Conservation (phyloP, 805 yeast genomes). For the Schizosaccharomyces japonicus region DNA sequence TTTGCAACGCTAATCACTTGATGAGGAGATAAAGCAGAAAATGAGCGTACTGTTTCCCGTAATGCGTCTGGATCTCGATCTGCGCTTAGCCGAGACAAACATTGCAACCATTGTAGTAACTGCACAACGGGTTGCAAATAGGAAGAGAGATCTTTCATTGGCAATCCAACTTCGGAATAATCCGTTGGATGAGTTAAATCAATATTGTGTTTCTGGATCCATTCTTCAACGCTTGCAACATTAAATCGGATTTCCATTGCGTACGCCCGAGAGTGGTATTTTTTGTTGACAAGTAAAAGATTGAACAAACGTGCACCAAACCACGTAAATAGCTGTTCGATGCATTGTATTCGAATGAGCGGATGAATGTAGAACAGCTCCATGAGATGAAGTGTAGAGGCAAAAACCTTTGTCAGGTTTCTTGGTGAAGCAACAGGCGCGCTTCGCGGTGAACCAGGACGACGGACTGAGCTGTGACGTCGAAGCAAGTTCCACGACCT, state of each 20-base stretch:
- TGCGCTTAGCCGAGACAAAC: slow-evolving; percentile 45
- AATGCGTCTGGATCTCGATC: slow-evolving; percentile 18
- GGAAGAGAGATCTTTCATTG: not conserved
- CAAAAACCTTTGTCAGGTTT: slow-evolving; percentile 59
- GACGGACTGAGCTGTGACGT: slow-evolving; percentile 12
- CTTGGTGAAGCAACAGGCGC: slow-evolving; percentile 78
- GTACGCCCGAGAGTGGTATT: slow-evolving; percentile 50
- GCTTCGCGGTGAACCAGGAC: slow-evolving; percentile 63
- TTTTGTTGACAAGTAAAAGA: slow-evolving; percentile 38
- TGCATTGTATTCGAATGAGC: slow-evolving; percentile 49
- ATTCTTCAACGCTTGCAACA: slow-evolving; percentile 68
- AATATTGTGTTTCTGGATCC: slow-evolving; percentile 50
- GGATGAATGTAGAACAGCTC: slow-evolving; percentile 64
- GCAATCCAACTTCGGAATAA: not conserved
- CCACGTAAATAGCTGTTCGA: slow-evolving; percentile 59
- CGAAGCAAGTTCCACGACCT: slow-evolving; percentile 43
- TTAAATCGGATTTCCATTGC: slow-evolving; percentile 82
- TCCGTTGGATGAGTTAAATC: not conserved
- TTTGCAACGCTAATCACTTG: slow-evolving; percentile 52
- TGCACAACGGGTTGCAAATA: slow-evolving; percentile 56
- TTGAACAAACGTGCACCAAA: slow-evolving; percentile 52
- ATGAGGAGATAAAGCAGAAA: slow-evolving; percentile 37
- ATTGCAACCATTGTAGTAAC: slow-evolving; percentile 73
- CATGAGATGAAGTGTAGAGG: slow-evolving; percentile 67
- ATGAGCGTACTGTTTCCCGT: slow-evolving; percentile 27